Evolutionary conservation across 495 filamentous ascomycete genomes (phyloP).

Genomic region (Podospora sp.): DNA sequence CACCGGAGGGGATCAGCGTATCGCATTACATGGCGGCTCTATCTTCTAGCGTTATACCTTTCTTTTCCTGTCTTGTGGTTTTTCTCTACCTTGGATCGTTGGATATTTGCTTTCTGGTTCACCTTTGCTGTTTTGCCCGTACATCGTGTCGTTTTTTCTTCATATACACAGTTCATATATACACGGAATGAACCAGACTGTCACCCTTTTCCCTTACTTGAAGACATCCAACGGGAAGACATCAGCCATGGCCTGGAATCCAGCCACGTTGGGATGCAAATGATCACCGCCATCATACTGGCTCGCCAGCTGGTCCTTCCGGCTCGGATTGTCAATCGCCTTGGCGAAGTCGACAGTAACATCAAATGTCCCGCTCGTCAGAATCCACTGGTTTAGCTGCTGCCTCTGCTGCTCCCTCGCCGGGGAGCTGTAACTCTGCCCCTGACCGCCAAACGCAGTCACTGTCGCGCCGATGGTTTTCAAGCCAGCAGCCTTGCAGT

Average conservation of each 20-base stretch:
- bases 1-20: neutral
- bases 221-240: conserved; percentile 63
- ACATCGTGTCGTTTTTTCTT: neutral
- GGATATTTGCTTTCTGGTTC: neutral
- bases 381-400: conserved; percentile 65
- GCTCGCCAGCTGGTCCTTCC: conserved; percentile 45
- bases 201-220: conserved; percentile 11
- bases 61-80: neutral
- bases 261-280: conserved; percentile 69
- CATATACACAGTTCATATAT: neutral
- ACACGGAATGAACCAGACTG: neutral
- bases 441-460: conserved; percentile 61
- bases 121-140: too few species aligned
- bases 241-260: conserved; percentile 64
- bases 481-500: conserved; percentile 59
- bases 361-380: conserved; percentile 60
- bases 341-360: conserved; percentile 65
- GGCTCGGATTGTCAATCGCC: conserved; percentile 55
- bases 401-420: conserved; percentile 59
- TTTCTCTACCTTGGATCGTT: neutral
- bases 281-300: conserved; percentile 69
- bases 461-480: conserved; percentile 67
- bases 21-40: neutral
- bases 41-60: neutral
- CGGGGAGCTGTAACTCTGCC: conserved; percentile 57